Evolutionary conservation across 2,329 filamentous ascomycete species (phyloP).

Genomic region (Chrysosporium keratinophilum): DNA sequence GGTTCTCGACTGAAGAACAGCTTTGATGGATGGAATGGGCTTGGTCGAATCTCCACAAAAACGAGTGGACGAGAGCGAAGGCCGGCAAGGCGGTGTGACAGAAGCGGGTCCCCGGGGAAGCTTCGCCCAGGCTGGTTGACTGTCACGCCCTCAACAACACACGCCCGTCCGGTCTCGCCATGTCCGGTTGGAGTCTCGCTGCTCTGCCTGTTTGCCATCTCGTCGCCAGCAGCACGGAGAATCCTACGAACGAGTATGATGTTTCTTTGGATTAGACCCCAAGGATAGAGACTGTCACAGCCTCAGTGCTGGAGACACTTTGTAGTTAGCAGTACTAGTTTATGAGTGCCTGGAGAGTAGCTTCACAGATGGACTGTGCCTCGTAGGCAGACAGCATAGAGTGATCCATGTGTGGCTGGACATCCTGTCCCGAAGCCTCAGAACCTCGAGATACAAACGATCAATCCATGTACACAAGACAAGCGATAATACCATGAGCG

Average conservation of each 20-base stretch:
- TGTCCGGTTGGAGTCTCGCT: background rate
- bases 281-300: too few species aligned
- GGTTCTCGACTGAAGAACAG: background rate
- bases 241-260: too few species aligned
- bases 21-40: background rate
- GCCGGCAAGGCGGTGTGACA: conserved; percentile 11
- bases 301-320: too few species aligned
- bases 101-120: conserved; percentile 4
- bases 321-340: too few species aligned
- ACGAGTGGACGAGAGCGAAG: background rate
- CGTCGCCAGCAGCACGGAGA: too few species aligned
- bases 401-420: too few species aligned
- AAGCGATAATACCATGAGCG: too few species aligned
- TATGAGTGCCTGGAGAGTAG: too few species aligned
- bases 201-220: background rate
- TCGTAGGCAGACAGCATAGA: too few species aligned
- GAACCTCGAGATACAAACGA: background rate
- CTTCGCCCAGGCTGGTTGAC: background rate
- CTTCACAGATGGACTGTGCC: too few species aligned
- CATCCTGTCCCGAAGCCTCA: too few species aligned
- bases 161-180: background rate
- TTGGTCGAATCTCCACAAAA: background rate
- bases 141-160: background rate
- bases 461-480: background rate
- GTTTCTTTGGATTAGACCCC: too few species aligned